phyloP scores from a whole-genome alignment of 2,329 filamentous ascomycete genomes.

The Botrytis pseudocinerea region DNA sequence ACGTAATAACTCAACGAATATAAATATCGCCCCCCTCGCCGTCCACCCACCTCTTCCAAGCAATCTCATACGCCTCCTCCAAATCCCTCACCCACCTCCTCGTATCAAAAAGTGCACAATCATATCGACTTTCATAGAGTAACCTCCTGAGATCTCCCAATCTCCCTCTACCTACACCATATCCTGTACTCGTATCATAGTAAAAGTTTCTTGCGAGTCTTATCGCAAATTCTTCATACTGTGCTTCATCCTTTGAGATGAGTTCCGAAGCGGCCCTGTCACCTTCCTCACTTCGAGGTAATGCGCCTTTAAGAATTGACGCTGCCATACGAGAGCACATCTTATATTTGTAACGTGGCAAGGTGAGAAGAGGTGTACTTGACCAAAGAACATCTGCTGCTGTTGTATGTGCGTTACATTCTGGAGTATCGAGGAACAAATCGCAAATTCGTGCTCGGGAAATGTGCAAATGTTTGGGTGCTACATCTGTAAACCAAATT shows the following conservation, averaged over 20 bases:
- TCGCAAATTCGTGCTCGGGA: constrained; percentile 88
- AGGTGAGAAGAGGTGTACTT: constrained; percentile 86
- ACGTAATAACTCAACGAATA: constrained; percentile 46
- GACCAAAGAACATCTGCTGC: constrained; percentile 96
- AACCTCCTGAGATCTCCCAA: constrained; percentile 77
- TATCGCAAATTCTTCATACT: constrained; percentile 81
- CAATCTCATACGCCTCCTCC: constrained; percentile 83
- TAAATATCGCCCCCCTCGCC: constrained; percentile 93
- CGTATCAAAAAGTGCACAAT: constrained; percentile 87
- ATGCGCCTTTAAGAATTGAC: constrained; percentile 85
- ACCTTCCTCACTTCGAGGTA: constrained; percentile 73
- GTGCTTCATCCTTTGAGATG: constrained; percentile 73
- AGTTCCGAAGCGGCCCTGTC: constrained; percentile 68
- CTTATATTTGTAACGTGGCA: constrained; percentile 92
- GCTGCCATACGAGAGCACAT: constrained; percentile 99
- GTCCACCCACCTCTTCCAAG: constrained; percentile 84
- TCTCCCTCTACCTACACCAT: constrained; percentile 63
- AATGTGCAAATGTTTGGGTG: constrained; percentile 92
- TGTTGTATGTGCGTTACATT: constrained; percentile 97
- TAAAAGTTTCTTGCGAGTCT: constrained; percentile 62
- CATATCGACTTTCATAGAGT: constrained; percentile 81
- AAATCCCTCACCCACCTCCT: constrained; percentile 86
- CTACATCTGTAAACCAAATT: constrained; percentile 94
- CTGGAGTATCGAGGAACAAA: constrained; percentile 92
- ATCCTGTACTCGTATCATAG: constrained; percentile 54